Evolutionary conservation across 1,139 yeast genomes (phyloP).

Genomic region (Debaryomyces psychrophilus): DNA sequence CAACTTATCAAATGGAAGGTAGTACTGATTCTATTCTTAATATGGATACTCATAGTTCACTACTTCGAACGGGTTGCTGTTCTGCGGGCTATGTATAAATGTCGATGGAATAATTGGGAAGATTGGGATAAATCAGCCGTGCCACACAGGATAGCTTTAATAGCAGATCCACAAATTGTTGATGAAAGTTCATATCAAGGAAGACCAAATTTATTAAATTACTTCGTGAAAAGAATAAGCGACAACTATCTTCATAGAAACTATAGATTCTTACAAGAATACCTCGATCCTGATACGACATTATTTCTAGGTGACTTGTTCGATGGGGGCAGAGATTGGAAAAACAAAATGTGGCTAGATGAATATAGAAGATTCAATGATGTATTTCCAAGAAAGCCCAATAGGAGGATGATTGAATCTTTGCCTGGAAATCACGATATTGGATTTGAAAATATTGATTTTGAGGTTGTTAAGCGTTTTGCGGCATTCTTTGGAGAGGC

Average conservation of each 20-base stretch:
- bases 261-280: conserved; percentile 61
- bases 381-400: conserved; percentile 57
- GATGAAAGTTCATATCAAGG: conserved; percentile 75
- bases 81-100: conserved; percentile 45
- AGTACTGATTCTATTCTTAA: conserved; percentile 22
- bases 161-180: conserved; percentile 93
- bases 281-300: conserved; percentile 73
- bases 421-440: conserved; percentile 96
- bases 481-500: conserved; percentile 72
- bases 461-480: conserved; percentile 62
- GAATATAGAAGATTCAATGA: conserved; percentile 70
- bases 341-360: conserved; percentile 58
- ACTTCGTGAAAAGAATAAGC: conserved; percentile 50
- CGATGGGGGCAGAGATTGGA: conserved; percentile 95
- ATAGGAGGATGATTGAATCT: conserved; percentile 55
- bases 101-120: conserved; percentile 73
- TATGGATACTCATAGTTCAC: conserved; percentile 56
- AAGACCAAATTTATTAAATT: conserved; percentile 49
- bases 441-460: conserved; percentile 76
- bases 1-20: conserved; percentile 10
- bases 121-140: conserved; percentile 40
- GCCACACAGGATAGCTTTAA: conserved; percentile 67
- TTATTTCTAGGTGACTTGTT: conserved; percentile 88
- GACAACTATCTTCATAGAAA: conserved; percentile 84
- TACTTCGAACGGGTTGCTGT: conserved; percentile 67